Base-by-base conservation (phyloP, 2,329 filamentous ascomycete genomes). In the Colletotrichum musicola region DNA sequence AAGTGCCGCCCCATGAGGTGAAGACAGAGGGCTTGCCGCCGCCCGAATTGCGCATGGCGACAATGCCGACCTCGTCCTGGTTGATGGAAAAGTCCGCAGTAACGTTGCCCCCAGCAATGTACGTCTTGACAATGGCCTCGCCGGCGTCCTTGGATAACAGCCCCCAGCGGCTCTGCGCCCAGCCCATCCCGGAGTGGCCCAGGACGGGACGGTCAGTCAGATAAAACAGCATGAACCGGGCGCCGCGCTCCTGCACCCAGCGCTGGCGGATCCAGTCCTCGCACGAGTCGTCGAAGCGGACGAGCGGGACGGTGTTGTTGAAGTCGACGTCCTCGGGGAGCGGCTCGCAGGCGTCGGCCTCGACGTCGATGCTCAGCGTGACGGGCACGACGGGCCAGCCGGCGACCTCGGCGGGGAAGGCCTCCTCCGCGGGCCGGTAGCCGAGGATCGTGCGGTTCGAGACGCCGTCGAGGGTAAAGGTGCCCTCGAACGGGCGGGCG, bases 21-120 rank as follows among this genome's bases (percentile, higher is more conserved):
- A 81, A 87, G 6, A 77, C 77, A 35, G 80, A 82, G 4, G 85
- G 77, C n/a, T 81, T 78, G 0, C 82, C 82, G 13, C 80, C 80
- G 13, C 78, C 64, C 14, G 68, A 46, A 20, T 68, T 68, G 46
- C 62, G 58, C 64, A 70, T 68, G 68, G 40, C 68, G 13, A 68
- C 64, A 22, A 63, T 63, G 53, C 64, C 49, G 35, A 10, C 7
- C 30, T 22, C 50, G 42, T 58, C 51, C 44, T 66, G 58, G 27
- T 68, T 59, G 6, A 64, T 44, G 18, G 68, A 69, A 12, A 75
- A 75, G 62, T 75, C 71, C 18, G 74, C 77, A 1, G 76, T 78
- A 12, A 79, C 78, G 35, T 72, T 73, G 6, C 74, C 75, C 20
- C 78, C 76, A 4, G 74, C 76, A 20, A 71, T 44, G 30, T 76